These are phyloP conservation scores for Cucumis melo DNA, from an alignment of 306 rosid species.

Conservation along the genomic window DNA sequence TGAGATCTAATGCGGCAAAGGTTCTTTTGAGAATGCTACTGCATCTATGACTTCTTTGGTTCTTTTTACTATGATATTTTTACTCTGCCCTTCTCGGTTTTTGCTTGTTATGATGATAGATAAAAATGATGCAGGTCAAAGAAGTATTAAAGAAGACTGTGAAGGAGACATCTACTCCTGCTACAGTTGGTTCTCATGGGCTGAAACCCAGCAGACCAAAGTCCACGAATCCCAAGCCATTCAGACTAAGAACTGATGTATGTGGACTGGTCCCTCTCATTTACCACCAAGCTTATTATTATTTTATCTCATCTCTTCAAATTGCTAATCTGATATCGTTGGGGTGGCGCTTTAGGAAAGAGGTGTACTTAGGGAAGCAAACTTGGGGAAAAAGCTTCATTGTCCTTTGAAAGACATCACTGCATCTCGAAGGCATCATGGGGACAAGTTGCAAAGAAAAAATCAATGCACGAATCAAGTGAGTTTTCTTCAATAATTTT, in stretches of 20 bases:
- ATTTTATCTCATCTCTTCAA: background rate
- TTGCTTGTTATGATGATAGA: background rate
- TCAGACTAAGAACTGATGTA: slow-evolving; percentile 92
- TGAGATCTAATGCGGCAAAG: slow-evolving; percentile 29
- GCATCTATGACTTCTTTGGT: background rate
- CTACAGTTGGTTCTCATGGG: slow-evolving; percentile 29
- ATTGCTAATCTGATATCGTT: slow-evolving; percentile 4
- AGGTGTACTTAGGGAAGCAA: slow-evolving; percentile 79
- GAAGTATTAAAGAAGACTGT: slow-evolving; percentile 13
- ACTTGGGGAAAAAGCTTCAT: slow-evolving; percentile 40
- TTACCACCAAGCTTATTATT: slow-evolving; percentile 7
- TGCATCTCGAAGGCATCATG: slow-evolving; percentile 16
- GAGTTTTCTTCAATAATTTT: background rate
- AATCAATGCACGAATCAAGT: slow-evolving; percentile 20
- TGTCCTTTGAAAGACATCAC: slow-evolving; percentile 39
- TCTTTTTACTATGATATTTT: background rate
- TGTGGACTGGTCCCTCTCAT: slow-evolving; percentile 14
- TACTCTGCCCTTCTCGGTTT: background rate
- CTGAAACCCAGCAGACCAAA: slow-evolving; percentile 55
- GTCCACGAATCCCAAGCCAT: slow-evolving; percentile 88
- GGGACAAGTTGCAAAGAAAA: slow-evolving; percentile 21
- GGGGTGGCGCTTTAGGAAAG: slow-evolving; percentile 50
- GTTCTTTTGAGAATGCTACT: slow-evolving; percentile 16
- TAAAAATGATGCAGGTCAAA: slow-evolving; percentile 21
- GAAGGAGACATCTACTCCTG: slow-evolving; percentile 27